Conservation (phyloP, 306 rosid species). For the Rosa persica region DNA sequence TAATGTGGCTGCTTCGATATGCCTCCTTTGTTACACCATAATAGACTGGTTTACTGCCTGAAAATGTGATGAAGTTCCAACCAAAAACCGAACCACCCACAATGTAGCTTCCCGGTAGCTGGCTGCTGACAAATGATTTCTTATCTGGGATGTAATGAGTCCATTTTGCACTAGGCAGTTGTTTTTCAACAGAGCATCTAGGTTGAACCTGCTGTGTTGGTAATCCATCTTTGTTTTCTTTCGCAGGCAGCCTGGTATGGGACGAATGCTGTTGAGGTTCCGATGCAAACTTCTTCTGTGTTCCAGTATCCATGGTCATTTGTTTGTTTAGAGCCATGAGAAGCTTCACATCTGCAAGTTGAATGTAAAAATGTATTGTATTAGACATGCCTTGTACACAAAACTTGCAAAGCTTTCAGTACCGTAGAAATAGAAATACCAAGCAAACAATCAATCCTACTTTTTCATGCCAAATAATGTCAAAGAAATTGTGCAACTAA, state of each 20-base stretch:
- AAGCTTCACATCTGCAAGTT: constrained; percentile 59
- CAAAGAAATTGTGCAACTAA: not conserved
- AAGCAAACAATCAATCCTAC: not conserved
- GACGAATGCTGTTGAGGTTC: constrained; percentile 22
- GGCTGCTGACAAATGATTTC: constrained; percentile 25
- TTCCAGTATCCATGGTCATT: constrained; percentile 31
- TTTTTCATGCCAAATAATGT: not conserved
- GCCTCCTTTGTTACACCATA: constrained; percentile 64
- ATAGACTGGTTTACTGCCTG: constrained; percentile 50
- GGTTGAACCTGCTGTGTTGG: constrained; percentile 21
- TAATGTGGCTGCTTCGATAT: constrained; percentile 34
- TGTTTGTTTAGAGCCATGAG: constrained; percentile 38
- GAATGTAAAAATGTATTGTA: not conserved
- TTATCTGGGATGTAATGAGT: constrained; percentile 28
- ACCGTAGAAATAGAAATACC: not conserved
- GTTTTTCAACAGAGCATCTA: constrained; percentile 10
- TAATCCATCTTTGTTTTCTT: constrained; percentile 19
- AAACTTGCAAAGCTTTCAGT: not conserved
- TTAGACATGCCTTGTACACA: not conserved
- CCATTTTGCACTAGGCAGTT: constrained; percentile 22
- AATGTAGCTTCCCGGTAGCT: constrained; percentile 44
- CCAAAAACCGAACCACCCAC: constrained; percentile 87
- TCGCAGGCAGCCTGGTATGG: not conserved
- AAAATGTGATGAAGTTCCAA: constrained; percentile 69
- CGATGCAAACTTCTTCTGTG: constrained; percentile 20